Base-by-base conservation (phyloP, 805 yeast species). In the Metschnikowia shivogae region DNA sequence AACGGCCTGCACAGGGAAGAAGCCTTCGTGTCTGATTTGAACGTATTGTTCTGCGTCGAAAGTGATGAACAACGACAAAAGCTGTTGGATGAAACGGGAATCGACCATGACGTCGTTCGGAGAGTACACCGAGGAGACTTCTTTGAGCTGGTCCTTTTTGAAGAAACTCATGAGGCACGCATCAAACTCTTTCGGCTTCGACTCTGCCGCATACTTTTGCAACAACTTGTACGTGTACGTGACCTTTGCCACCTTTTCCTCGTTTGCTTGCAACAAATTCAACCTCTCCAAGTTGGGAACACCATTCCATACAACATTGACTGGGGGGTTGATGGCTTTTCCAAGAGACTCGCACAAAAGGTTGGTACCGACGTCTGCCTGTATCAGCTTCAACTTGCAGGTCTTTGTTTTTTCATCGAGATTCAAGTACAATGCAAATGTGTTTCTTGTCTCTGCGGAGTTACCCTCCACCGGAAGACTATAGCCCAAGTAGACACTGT, bases 61-160 rank as follows among this genome's bases (percentile, higher is more conserved):
- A 5, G 50, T 26, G 38, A 82, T 66, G 6, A 76, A 72, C 49
- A 74, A 65, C 29, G 60, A 67, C 24, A 74, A 70, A 6, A 80
- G 65, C 38, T 64, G 61, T 36, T 64, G 65, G 41, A 87, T 66
- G 49, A 86, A 80, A 26, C 63, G 67, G 22, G 75, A 70, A 57
- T 83, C 86, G n/a, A 84, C 78, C 36, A 78, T 75, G 44, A 83
- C 70, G 58, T 87, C 95, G 42, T 83, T 88, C 5, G 76, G 74
- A 43, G 67, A 62, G 47, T 67, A 72, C 5, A 34, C 33, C 6
- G 8, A 17, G 4, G 33, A n/a, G 24, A 34, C 40, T 29, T 38
- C 31, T 26, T 14, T 11, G 12, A 20, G 11, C 20, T 22, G 36
- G 27, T 27, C 42, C 6, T 34, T 10, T n/a, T 33, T 43, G 38